Evolutionary conservation across 192 early-diverging fungal species (phyloP), one percentile per base, ranked within the genome.

Genomic region (Jimgerdemannia lactiflua): DNA sequence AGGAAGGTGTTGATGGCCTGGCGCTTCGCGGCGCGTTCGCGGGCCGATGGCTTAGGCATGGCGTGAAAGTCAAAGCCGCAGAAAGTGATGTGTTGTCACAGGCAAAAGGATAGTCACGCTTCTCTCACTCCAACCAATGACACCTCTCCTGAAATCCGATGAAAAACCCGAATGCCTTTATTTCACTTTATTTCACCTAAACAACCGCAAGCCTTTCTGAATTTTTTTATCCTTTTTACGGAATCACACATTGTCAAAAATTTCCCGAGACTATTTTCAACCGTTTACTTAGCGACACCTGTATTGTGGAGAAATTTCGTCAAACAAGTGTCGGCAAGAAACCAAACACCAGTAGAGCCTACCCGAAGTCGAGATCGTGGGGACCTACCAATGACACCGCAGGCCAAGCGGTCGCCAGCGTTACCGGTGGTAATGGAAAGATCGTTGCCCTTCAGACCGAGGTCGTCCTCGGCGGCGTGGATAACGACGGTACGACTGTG

Each of bases 391-490:
- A 97, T 94, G 83, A 96, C 95, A 86, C 95, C 96, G 85, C 96
- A 97, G 54, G 91, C 92, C 69, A 89, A 84, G 77, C 96, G 93
- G 65, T 83, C 91, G 67, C 96, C 96, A 81, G 95, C 94, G 72
- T 97, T 95, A 70, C 96, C 96, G 44, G 95, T 97, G 67, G 87
- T 87, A 68, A 84, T 78, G 65, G 93, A 95, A n/a, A 89, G 84
- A 69, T 91, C 88, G 71, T 92, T 87, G 67, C 88, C 89, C 73
- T 90, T 91, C 80, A 83, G 84, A 79, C 95, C 95, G 73, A 96
- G 90, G 83, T 97, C 96, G 83, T 97, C 96, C 72, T 86, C 89
- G 66, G 82, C 89, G 75, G 87, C 92, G 80, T 98, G 96, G 42
- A 96, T 89, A 49, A 98, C 92, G 72, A 98, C 73, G 67, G 93